These are phyloP conservation scores for Rhizophlyctis rosea DNA, from an alignment of 192 early-diverging fungal species.

Conservation along the genomic window DNA sequence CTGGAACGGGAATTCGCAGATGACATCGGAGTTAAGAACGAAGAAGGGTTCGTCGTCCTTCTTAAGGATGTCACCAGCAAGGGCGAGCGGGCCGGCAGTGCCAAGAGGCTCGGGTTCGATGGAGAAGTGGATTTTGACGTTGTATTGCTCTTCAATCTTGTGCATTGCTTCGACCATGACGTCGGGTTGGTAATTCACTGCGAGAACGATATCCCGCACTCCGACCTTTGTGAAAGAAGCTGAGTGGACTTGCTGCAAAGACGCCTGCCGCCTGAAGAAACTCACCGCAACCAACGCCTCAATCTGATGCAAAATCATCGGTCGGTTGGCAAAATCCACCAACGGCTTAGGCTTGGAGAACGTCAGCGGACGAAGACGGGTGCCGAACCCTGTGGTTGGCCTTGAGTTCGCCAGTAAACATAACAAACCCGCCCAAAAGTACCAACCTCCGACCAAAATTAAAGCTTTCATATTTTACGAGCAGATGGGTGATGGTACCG, in stretches of 20 bases:
- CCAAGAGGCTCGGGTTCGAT: slow-evolving; percentile 59
- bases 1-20: slow-evolving; percentile 90
- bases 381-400: slow-evolving; percentile 86
- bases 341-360: slow-evolving; percentile 96
- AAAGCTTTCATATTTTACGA: slow-evolving; percentile 59
- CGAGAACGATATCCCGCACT: slow-evolving; percentile 95
- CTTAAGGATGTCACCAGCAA: slow-evolving; percentile 44
- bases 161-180: slow-evolving; percentile 92
- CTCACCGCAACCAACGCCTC: slow-evolving; percentile 87
- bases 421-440: background rate
- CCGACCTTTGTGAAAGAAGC: slow-evolving; percentile 68
- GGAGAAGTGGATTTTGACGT: slow-evolving; percentile 52
- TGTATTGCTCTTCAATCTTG: slow-evolving; percentile 81
- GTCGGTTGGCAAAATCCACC: slow-evolving; percentile 97
- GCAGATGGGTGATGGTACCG: too few species aligned
- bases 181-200: slow-evolving; percentile 99
- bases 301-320: slow-evolving; percentile 99
- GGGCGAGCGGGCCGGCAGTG: slow-evolving; percentile 54
- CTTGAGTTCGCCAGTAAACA: slow-evolving; percentile 2
- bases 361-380: slow-evolving; percentile 96
- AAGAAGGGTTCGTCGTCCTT: slow-evolving; percentile 92
- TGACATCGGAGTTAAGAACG: slow-evolving; percentile 97
- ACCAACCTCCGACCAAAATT: slow-evolving; percentile 58
- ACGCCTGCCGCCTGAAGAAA: background rate
- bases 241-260: background rate